Base-by-base conservation (phyloP, 2,329 filamentous ascomycete genomes). In the Penicillium brevicompactum region DNA sequence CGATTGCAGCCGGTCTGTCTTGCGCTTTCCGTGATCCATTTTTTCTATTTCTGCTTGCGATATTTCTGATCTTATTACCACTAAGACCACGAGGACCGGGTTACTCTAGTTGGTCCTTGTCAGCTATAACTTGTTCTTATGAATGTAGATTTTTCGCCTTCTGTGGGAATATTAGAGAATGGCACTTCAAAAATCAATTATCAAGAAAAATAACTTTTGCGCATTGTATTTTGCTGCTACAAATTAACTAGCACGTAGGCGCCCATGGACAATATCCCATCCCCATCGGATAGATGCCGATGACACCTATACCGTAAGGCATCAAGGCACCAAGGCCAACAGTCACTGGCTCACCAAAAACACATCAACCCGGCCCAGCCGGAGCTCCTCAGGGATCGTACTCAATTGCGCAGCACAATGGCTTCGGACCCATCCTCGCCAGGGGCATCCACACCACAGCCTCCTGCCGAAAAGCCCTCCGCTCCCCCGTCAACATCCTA, bases 401-500 rank as follows among this genome's bases (percentile, higher is more conserved):
- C n/a, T 37, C 34, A n/a, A 10, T 27, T 46, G 18, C 22, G 27
- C 41, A n/a, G 41, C 24, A 56, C 47, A 42, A 64, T 68, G 59
- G 54, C 65, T 22, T 61, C 59, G 41, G 42, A 58, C 22, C 43
- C 46, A 31, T 41, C 60, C 13, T 50, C 57, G 5, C 21, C 50
- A 7, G 40, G 58, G 16, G 22, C 51, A 7, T 59, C 47, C 9
- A 34, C 46, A 16, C 40, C 54, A 4, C 65, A 57, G 43, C 27
- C 57, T 34, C 57, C 62, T 7, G 51, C 58, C 45, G 61, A 63
- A 43, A 67, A 73, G 51, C 62, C 64, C 32, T 63, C 67, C 21
- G 54, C 69, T 24, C 71, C 72, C 77, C 82, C 34, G 74, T 82
- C 56, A 72, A 77, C 51, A 73, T 80, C 57, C 75, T 83, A 46